Evolutionary conservation across 352 stramenopile species (phyloP).

Genomic region (Albugo laibachii): DNA sequence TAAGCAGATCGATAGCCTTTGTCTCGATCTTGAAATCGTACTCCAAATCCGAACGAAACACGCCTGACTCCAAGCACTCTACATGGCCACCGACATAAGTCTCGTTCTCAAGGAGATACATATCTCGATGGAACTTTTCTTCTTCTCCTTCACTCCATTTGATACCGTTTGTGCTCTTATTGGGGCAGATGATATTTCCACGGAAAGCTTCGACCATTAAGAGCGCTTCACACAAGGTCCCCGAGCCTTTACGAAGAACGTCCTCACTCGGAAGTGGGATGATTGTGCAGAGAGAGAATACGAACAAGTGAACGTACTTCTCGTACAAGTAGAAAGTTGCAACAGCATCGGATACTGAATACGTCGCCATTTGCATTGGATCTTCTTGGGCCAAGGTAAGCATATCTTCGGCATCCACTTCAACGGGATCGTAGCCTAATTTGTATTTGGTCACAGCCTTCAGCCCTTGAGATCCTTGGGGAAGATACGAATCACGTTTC

Average conservation of each 20-base stretch:
- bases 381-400: slow-evolving; percentile 85
- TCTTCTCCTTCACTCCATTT: slow-evolving; percentile 31
- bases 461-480: slow-evolving; percentile 93
- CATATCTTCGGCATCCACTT: slow-evolving; percentile 99
- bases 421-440: slow-evolving; percentile 94
- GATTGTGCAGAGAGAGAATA: slow-evolving; percentile 98
- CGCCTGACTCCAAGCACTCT: slow-evolving; percentile 95
- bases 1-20: slow-evolving; percentile 86
- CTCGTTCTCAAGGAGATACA: slow-evolving; percentile 91
- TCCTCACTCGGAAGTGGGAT: slow-evolving; percentile 96
- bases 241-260: slow-evolving; percentile 89
- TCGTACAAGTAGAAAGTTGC: slow-evolving; percentile 99
- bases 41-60: slow-evolving; percentile 96
- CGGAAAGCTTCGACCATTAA: slow-evolving; percentile 97
- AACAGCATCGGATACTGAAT: slow-evolving; percentile 99
- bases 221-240: slow-evolving; percentile 97
- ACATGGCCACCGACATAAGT: slow-evolving; percentile 99
- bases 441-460: slow-evolving; percentile 99
- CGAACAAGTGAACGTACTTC: slow-evolving; percentile 99
- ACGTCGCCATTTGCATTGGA: slow-evolving; percentile 95
- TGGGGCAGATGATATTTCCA: slow-evolving; percentile 95
- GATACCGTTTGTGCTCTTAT: slow-evolving; percentile 75
- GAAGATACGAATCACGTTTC: slow-evolving; percentile 97
- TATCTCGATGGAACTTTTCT: slow-evolving; percentile 74
- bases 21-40: slow-evolving; percentile 94